A percentile compares a stretch with the other conserved stretches of the same genome.
Conservation (phyloP, 352 stramenopile genomes). For the Globisporangium okanoganense region DNA sequence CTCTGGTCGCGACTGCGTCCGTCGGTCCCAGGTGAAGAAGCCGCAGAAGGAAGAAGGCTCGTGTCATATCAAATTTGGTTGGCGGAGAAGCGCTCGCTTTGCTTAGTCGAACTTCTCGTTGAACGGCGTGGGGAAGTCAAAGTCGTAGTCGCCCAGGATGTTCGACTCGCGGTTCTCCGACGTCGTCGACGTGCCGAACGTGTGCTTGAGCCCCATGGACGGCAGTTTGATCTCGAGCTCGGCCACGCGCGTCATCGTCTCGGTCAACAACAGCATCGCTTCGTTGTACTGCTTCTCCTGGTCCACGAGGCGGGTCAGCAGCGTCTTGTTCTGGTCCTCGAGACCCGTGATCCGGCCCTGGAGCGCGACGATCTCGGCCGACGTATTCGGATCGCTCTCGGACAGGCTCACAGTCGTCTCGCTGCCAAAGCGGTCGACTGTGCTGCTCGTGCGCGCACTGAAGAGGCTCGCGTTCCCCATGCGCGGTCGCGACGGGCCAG, state of each 20-base stretch:
- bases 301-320: constrained; percentile 60
- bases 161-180: constrained; percentile 49
- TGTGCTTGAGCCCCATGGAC: constrained; percentile 39
- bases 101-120: constrained; percentile 55
- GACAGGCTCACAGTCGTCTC: constrained; percentile 55
- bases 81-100: not conserved
- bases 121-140: constrained; percentile 55
- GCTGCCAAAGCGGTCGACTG: constrained; percentile 32
- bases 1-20: not conserved
- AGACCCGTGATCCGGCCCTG: constrained; percentile 52
- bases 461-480: constrained; percentile 9
- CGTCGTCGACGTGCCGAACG: constrained; percentile 41
- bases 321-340: constrained; percentile 72
- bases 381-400: constrained; percentile 37
- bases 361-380: constrained; percentile 44
- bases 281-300: constrained; percentile 87
- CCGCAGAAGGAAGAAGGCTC: not conserved
- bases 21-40: not conserved
- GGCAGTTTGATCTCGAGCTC: constrained; percentile 78
- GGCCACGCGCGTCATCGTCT: constrained; percentile 82
- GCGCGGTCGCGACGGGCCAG: constrained; percentile 20
- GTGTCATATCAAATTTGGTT: not conserved
- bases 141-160: constrained; percentile 34
- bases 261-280: constrained; percentile 79
- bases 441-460: constrained; percentile 25